These are phyloP conservation scores for Thelephora aurantiotincta DNA, from an alignment of 768 basidiomycete species.

Conservation along the genomic window DNA sequence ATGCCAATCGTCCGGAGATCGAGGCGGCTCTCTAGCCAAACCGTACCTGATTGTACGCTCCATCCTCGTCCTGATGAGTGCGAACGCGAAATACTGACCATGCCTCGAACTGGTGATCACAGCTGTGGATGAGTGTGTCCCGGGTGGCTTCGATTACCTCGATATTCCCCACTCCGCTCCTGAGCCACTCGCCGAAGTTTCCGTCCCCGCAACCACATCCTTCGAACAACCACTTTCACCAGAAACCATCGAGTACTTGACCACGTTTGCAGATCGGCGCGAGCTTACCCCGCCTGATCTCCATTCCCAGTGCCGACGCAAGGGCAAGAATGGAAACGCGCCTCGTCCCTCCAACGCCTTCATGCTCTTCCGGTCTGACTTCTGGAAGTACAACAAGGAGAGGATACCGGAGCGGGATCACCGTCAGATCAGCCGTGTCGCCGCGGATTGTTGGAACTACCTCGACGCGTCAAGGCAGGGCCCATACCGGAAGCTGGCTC, in stretches of 20 bases:
- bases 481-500: slow-evolving; percentile 33
- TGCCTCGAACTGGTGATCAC: background rate
- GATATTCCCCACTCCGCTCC: background rate
- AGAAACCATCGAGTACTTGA: slow-evolving; percentile 3
- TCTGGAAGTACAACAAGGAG: slow-evolving; percentile 37
- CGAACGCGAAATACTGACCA: background rate
- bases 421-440: slow-evolving; percentile 58
- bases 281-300: slow-evolving; percentile 1
- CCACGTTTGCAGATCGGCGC: background rate
- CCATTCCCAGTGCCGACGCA: slow-evolving; percentile 17
- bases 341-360: slow-evolving; percentile 79
- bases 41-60: background rate
- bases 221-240: background rate
- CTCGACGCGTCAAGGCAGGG: slow-evolving; percentile 31
- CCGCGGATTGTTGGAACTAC: slow-evolving; percentile 54
- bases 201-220: background rate
- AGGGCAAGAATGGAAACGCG: slow-evolving; percentile 34
- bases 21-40: background rate
- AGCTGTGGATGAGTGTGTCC: background rate
- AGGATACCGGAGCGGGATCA: slow-evolving; percentile 50
- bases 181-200: background rate
- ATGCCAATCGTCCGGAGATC: background rate
- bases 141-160: background rate
- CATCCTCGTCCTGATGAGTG: background rate
- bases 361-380: slow-evolving; percentile 66